Base-by-base conservation (phyloP, 257 asterid species). In the Forsythia viridissima region DNA sequence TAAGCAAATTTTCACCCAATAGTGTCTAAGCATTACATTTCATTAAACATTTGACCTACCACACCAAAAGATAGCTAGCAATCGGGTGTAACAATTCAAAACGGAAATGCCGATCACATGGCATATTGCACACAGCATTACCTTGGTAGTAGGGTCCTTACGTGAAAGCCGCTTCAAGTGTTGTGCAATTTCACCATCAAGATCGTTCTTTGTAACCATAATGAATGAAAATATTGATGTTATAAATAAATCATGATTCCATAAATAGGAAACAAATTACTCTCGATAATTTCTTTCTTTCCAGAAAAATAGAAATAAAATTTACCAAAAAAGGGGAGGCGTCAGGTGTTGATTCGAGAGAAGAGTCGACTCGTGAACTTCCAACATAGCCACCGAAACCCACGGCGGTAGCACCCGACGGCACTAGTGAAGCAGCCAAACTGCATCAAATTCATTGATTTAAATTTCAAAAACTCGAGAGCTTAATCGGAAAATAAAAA, bases 341-440 rank as follows among this genome's bases (percentile, higher is more conserved):
- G 39, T 91, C 95, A 79, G 93, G 89, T 6, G 88, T 82, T 37
- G 93, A 75, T 68, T 88, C 61, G 63, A 88, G 85, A 70, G 97
- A 70, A 71, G 93, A 86, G 48, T 90, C 94, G 46, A 93, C 86
- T 20, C 96, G 97, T n/a, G 99, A 95, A 77, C 92, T 86, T 34
- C 99, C 99, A 1, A 93, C 92, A 76, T 87, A 95, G 80, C 99
- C 99, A 68, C 99, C 99, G 77, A 96, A 96, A 57, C 99, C 99
- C 71, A 88, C 91, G 40, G 91, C 77, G 6, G 92, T 40, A 38
- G 93, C 81, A 40, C 96, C 95, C 16, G 97, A 84, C 59, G 99
- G 97, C 90, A 96, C 83, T 48, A 93, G 87, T 46, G 99, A 92
- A 81, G 99, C 97, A 77, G 99, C 97, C 82, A 89, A 77, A 79